A percentile compares a stretch with the other conserved stretches of the same genome.
These are phyloP conservation scores for Sugiyamaella smithiae DNA, from an alignment of 805 yeast species.

Conservation along the genomic window DNA sequence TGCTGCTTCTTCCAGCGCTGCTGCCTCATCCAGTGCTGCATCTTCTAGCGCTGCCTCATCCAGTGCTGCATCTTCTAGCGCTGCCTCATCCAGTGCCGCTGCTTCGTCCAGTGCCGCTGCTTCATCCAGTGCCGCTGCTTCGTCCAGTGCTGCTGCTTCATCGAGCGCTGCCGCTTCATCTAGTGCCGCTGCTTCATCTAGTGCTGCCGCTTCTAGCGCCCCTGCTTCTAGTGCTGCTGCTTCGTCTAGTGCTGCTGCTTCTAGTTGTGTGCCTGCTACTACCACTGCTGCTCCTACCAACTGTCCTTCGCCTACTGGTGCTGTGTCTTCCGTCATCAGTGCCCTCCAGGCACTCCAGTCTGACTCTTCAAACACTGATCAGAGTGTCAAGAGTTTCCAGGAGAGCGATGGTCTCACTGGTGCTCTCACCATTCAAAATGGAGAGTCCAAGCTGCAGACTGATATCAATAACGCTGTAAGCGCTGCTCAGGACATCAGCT, in stretches of 20 bases:
- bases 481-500: slow-evolving; percentile 12
- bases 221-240: neutral
- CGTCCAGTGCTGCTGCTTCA: slow-evolving; percentile 21
- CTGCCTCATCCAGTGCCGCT: too few relatives aligned
- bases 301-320: slow-evolving; percentile 3
- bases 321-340: slow-evolving; percentile 9
- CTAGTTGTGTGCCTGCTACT: neutral
- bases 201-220: neutral
- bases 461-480: slow-evolving; percentile 18
- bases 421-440: slow-evolving; percentile 30
- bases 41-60: too few relatives aligned
- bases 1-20: too few relatives aligned
- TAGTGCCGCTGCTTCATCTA: neutral
- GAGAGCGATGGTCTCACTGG: slow-evolving; percentile 26
- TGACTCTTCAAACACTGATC: slow-evolving; percentile 13
- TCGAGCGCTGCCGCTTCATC: slow-evolving; percentile 11
- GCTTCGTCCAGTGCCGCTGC: slow-evolving; percentile 6
- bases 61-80: too few relatives aligned
- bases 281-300: neutral
- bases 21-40: too few relatives aligned
- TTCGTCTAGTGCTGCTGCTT: slow-evolving; percentile 3
- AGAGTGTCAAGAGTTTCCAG: slow-evolving; percentile 10
- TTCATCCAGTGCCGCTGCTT: slow-evolving; percentile 8
- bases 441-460: slow-evolving; percentile 22
- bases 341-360: slow-evolving; percentile 12